Percentiles rank a stretch among this genome's conserved stretches.
Evolutionary conservation across 768 basidiomycete species (phyloP).

Genomic region (Suillus americanus): DNA sequence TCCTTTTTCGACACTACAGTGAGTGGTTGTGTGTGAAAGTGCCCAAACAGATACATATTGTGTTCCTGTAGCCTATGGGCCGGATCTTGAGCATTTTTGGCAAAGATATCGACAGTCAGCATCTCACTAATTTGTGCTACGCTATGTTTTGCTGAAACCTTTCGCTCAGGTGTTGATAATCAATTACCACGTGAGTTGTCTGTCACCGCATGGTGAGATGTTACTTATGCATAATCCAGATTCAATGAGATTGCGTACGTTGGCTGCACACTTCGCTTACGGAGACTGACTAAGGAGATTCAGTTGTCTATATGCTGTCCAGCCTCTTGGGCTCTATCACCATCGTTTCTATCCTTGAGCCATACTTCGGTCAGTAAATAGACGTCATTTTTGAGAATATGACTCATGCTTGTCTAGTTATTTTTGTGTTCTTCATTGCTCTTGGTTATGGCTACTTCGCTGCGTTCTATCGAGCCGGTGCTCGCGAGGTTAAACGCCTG

Average conservation of each 20-base stretch:
- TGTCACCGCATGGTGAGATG: neutral
- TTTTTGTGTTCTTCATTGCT: slow-evolving; percentile 50
- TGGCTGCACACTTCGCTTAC: neutral
- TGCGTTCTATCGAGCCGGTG: slow-evolving; percentile 66
- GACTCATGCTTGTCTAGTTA: slow-evolving; percentile 35
- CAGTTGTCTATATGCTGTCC: slow-evolving; percentile 51
- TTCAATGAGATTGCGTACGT: slow-evolving; percentile 53
- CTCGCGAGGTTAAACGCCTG: slow-evolving; percentile 67
- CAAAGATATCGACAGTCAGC: slow-evolving; percentile 64
- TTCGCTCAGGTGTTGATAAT: slow-evolving; percentile 45
- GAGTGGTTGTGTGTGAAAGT: slow-evolving; percentile 6
- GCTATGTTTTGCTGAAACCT: neutral
- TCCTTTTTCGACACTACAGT: slow-evolving; percentile 74
- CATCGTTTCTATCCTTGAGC: slow-evolving; percentile 56
- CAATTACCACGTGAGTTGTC: slow-evolving; percentile 47
- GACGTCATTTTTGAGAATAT: neutral
- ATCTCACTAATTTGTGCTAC: neutral
- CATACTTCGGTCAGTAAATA: slow-evolving; percentile 54
- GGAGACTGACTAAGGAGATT: slow-evolving; percentile 4
- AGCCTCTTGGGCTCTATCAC: slow-evolving; percentile 53
- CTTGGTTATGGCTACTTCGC: slow-evolving; percentile 66
- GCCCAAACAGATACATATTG: neutral
- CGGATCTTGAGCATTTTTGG: slow-evolving; percentile 63
- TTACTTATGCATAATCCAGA: slow-evolving; percentile 31
- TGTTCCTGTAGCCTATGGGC: slow-evolving; percentile 46